phyloP scores from a whole-genome alignment of 805 yeast species.

The Wickerhamia fluorescens region DNA sequence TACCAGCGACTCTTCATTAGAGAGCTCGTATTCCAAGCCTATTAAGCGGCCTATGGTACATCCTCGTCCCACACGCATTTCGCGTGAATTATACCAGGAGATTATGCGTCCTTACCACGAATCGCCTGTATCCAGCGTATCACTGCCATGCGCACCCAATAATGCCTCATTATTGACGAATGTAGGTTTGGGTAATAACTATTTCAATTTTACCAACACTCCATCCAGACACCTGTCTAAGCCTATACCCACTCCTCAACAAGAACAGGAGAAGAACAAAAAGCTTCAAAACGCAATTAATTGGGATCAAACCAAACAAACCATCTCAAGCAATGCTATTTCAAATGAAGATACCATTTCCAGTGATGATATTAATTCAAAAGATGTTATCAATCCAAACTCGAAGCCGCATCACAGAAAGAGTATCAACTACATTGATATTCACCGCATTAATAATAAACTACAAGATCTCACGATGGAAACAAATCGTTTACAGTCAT shows the following conservation, averaged over 20 bases:
- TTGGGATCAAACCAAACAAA: no score
- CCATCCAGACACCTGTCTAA: no score
- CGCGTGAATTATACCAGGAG: constrained; percentile 8
- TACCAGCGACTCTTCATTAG: constrained; percentile 2
- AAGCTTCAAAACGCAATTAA: no score
- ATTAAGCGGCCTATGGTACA: constrained; percentile 5
- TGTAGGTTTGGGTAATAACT: constrained; percentile 35
- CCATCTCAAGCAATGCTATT: no score
- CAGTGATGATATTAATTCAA: no score
- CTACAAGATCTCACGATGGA: constrained; percentile 10
- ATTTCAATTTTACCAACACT: constrained; percentile 20
- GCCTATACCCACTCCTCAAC: no score
- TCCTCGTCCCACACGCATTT: constrained; percentile 10
- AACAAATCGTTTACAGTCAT: no score
- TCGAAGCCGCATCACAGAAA: no score
- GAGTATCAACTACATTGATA: constrained; percentile 23
- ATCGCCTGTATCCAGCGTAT: constrained; percentile 1
- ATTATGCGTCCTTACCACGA: constrained; percentile 6
- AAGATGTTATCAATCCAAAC: no score
- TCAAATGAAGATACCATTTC: no score
- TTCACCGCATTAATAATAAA: constrained; percentile 19
- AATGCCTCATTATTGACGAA: constrained; percentile 8
- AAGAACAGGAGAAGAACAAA: no score
- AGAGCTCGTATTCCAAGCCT: constrained; percentile 1
- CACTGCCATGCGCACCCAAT: not conserved